These are phyloP conservation scores for Kondoa malvinella DNA, from an alignment of 768 basidiomycete genomes.

Conservation along the genomic window DNA sequence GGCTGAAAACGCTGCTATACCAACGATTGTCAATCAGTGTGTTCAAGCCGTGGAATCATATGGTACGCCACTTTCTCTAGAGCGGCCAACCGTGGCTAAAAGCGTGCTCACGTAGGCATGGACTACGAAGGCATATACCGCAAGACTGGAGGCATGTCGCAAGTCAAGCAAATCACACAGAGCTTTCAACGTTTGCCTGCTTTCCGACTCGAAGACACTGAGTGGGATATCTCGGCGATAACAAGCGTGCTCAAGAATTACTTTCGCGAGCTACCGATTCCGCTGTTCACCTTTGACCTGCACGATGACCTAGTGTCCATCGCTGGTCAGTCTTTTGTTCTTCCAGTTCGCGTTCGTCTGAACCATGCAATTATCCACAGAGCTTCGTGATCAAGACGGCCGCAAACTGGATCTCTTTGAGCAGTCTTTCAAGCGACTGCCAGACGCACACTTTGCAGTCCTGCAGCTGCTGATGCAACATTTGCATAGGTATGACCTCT, in stretches of 20 bases:
- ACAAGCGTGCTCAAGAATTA: conserved; percentile 85
- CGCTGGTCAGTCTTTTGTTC: conserved; percentile 37
- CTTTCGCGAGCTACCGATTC: conserved; percentile 79
- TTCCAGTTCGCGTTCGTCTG: not conserved
- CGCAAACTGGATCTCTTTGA: conserved; percentile 37
- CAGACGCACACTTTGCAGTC: conserved; percentile 73
- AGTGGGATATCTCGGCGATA: conserved; percentile 91
- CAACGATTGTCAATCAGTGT: conserved; percentile 85
- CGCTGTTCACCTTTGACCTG: conserved; percentile 72
- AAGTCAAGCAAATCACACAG: conserved; percentile 81
- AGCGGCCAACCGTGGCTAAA: too few relatives aligned
- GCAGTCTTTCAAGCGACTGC: conserved; percentile 58
- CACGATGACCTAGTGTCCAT: conserved; percentile 79
- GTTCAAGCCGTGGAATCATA: conserved; percentile 73
- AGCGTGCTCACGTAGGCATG: too few relatives aligned
- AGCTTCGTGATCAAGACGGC: conserved; percentile 18
- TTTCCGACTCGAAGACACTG: conserved; percentile 71
- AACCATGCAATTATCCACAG: too few relatives aligned
- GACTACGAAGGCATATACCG: conserved; percentile 98
- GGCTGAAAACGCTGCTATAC: conserved; percentile 39
- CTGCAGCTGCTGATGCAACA: conserved; percentile 68
- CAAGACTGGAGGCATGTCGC: conserved; percentile 78
- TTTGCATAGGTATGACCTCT: conserved; percentile 50
- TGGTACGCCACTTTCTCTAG: too few relatives aligned
- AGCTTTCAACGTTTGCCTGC: conserved; percentile 74